Percentiles rank a stretch among this genome's conserved stretches.
Conservation (phyloP, 2,329 filamentous ascomycete genomes). For the Fragosphaeria purpurea region DNA sequence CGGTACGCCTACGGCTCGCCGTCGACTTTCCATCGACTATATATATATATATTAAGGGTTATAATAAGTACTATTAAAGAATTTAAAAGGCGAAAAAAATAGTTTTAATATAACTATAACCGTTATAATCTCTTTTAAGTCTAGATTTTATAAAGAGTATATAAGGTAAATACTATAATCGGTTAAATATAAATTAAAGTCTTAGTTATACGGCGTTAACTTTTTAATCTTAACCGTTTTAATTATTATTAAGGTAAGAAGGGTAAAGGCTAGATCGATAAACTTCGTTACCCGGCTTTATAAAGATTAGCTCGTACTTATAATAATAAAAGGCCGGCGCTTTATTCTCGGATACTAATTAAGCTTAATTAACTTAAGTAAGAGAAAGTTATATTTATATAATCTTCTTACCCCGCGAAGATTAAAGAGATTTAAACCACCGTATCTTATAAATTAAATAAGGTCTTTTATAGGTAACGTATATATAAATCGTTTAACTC, state of each 20-base stretch:
- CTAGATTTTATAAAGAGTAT: conserved; percentile 19
- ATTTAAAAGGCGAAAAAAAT: conserved; percentile 26
- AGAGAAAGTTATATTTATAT: not conserved
- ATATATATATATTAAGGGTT: no score
- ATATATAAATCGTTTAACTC: not conserved
- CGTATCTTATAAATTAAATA: conserved; percentile 17
- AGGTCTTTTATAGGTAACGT: conserved; percentile 3
- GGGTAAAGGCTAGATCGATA: conserved; percentile 12
- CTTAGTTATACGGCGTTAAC: conserved; percentile 20
- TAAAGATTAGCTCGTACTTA: conserved; percentile 9
- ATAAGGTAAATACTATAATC: conserved; percentile 23
- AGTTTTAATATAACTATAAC: conserved; percentile 18
- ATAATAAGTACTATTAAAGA: conserved; percentile 21
- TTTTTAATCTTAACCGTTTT: conserved; percentile 16
- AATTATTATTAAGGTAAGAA: conserved; percentile 8
- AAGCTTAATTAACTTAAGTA: not conserved
- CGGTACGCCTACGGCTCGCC: no score
- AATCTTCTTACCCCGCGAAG: no score
- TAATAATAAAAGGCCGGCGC: conserved; percentile 1
- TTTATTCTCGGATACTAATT: conserved; percentile 3
- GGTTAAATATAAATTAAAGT: conserved; percentile 27
- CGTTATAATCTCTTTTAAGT: conserved; percentile 21
- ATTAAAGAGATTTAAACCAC: conserved; percentile 17
- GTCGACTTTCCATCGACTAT: no score
- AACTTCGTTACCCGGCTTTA: no score